Percentiles rank a stretch among this genome's conserved stretches.
Conservation (phyloP, 2,329 filamentous ascomycete genomes). For the Exserohilum turcica region DNA sequence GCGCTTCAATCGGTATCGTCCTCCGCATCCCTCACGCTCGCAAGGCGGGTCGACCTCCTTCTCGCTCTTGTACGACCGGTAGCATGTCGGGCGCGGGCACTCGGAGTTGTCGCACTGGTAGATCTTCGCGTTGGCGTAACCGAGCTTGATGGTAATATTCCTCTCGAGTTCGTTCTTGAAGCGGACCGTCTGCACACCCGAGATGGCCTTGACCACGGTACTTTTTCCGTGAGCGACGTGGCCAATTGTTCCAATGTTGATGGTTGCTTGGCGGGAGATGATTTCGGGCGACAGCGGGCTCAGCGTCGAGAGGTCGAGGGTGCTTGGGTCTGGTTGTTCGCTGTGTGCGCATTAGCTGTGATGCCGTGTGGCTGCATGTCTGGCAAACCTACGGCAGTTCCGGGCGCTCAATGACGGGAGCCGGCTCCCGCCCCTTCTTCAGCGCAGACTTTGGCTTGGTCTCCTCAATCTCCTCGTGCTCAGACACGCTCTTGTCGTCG, state of each 20-base stretch:
- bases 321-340: slow-evolving; percentile 89
- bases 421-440: slow-evolving; percentile 72
- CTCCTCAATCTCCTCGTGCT: slow-evolving; percentile 74
- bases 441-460: slow-evolving; percentile 74
- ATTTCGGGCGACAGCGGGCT: slow-evolving; percentile 93
- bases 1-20: slow-evolving; percentile 80
- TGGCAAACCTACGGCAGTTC: slow-evolving; percentile 61
- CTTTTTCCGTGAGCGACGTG: slow-evolving; percentile 99
- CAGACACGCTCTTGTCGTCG: slow-evolving; percentile 62
- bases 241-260: slow-evolving; percentile 98
- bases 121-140: slow-evolving; percentile 99
- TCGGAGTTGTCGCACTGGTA: slow-evolving; percentile 95
- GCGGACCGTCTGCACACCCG: slow-evolving; percentile 95
- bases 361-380: background rate
- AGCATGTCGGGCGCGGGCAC: slow-evolving; percentile 94
- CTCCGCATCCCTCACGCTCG: slow-evolving; percentile 87
- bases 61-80: slow-evolving; percentile 96
- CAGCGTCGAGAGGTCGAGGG: slow-evolving; percentile 80
- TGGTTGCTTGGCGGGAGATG: slow-evolving; percentile 95
- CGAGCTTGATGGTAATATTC: slow-evolving; percentile 99
- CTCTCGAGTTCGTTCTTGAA: slow-evolving; percentile 99
- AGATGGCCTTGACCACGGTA: slow-evolving; percentile 98
- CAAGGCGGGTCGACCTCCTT: slow-evolving; percentile 98
- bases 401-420: slow-evolving; percentile 64
- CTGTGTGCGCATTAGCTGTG: slow-evolving; percentile 34